Conservation (phyloP, 2,329 filamentous ascomycete genomes). For the Pestalotiopsis sp. region DNA sequence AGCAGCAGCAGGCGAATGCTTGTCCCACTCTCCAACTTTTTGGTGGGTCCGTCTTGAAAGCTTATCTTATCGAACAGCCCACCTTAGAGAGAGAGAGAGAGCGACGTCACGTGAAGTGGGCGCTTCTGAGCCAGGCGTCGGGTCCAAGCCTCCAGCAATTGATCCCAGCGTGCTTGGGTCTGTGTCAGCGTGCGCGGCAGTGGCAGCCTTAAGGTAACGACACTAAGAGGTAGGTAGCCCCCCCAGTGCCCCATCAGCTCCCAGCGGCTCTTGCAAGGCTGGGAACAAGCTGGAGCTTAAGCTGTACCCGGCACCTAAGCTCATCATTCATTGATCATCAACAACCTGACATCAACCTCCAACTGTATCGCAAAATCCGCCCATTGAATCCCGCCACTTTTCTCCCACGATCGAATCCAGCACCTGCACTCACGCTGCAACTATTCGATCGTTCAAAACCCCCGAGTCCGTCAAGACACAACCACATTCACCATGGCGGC, state of each 20-base stretch:
- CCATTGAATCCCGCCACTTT: background rate
- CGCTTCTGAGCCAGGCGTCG: background rate
- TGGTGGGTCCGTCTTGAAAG: conserved; percentile 3
- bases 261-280: conserved; percentile 15
- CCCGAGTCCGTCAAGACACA: background rate
- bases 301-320: background rate
- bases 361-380: background rate
- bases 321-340: background rate
- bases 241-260: background rate
- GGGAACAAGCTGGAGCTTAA: conserved; percentile 7
- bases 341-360: background rate
- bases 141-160: background rate
- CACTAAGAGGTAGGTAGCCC: background rate
- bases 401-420: background rate
- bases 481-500: conserved; percentile 26
- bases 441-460: background rate
- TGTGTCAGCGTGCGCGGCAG: conserved; percentile 5
- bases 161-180: background rate
- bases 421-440: background rate
- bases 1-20: background rate
- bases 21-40: conserved; percentile 14
- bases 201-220: background rate
- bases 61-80: conserved; percentile 10
- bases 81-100: background rate
- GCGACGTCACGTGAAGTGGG: conserved; percentile 1